Base-by-base conservation (phyloP, 257 asterid genomes). In the Voacanga thouarsii region DNA sequence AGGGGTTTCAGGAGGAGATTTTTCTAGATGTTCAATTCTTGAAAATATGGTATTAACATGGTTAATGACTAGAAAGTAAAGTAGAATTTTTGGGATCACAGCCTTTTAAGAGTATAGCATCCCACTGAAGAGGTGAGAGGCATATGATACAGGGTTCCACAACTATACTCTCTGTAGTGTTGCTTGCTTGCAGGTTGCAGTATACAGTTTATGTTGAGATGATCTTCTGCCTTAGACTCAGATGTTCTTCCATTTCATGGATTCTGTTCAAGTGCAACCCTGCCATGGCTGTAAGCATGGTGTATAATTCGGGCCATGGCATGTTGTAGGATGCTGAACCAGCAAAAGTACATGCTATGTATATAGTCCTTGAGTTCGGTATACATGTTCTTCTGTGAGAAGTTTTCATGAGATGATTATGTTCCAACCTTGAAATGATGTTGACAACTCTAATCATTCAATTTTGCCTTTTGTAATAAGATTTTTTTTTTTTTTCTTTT, bases 1-100 rank as follows among this genome's bases (percentile, higher is more conserved):
- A 83, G 81, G 30, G 76, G 69, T 60, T 71, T 86, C 70, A 71
- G 85, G 76, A 73, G 84, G 77, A 81, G 82, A 80, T 86, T 86
- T 67, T 83, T 86, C 79, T 85, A 83, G 84, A 56, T 55, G 24
- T 81, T 43, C n/a, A 9, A 39, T 45, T 63, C 45, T 23, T 41
- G 70, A 14, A 72, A 11, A 51, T 21, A 26, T 78, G 64, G 66
- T 21, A 66, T 72, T 15, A 60, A 41, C 44, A 71, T 23, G 59
- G 41, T 43, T 78, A 10, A 14, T 53, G 65, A 45, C 7, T 57
- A 37, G 51, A 51, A 60, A 24, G 57, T 37, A 37, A 65, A 39
- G 39, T 50, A 8, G 56, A 79, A 45, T 26, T 61, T 72, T 75
- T 61, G 63, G 72, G 37, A 28, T 21, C 56, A 37, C 56, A 51